Base-by-base conservation (phyloP, 2,329 filamentous ascomycete genomes). In the Claviceps citrina region DNA sequence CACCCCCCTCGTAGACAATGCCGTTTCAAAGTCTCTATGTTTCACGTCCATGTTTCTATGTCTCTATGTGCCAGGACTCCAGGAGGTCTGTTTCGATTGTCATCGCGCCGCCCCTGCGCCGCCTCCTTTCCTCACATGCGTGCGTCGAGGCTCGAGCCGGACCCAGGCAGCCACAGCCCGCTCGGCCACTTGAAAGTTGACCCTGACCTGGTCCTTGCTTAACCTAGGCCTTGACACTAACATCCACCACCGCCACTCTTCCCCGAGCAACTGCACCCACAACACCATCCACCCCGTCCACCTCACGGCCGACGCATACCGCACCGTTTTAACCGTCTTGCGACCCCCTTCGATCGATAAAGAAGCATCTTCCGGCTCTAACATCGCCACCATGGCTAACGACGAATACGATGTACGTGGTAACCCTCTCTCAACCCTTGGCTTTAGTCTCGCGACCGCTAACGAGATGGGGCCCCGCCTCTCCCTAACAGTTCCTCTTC, bases 381-480 rank as follows among this genome's bases (percentile, higher is more conserved):
- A 42, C 42, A 51, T 52, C 57, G 57, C 63, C 69, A 72, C 55
- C 66, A 98, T 96, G 91, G 91, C 89, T 60, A 98, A 96, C 80
- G 91, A 98, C 76, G 91, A 98, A 73, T 98, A 98, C 71, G 91
- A 98, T 81, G 89, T 96, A 71, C 73, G 86, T 61, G 34, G 40
- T 28, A 5, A 12, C 38, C 36, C 32, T 34, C 44, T 31, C 41
- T 40, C 47, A 43, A 46, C 40, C 48, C 49, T 42, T 45, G 39
- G 43, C 44, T 42, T 40, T 43, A 44, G 47, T 30, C 33, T 31
- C 34, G 47, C 48, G 41, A 49, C 46, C 54, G 52, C 56, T 56
- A 53, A 59, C 51, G 47, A 63, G 43, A 47, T 40, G 43, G 47
- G 39, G 39, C 42, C 31, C 27, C 41, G 44, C 39, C 47, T 47